These are phyloP conservation scores for Geum urbanum DNA, from an alignment of 306 rosid genomes.

Conservation along the genomic window DNA sequence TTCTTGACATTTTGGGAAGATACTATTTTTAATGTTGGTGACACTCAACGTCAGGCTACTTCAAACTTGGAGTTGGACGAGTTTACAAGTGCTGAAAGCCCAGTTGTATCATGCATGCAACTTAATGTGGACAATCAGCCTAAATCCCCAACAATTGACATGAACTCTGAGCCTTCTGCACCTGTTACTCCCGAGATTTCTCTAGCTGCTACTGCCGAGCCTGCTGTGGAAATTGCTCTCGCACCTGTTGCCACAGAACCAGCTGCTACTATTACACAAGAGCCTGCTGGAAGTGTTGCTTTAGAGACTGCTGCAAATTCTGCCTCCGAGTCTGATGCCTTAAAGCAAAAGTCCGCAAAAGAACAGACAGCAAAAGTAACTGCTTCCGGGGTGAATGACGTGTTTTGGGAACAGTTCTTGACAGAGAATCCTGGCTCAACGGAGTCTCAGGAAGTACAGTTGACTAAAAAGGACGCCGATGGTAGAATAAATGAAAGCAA, in stretches of 20 bases:
- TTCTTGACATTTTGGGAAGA: constrained; percentile 61
- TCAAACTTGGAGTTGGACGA: constrained; percentile 54
- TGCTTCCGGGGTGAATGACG: constrained; percentile 49
- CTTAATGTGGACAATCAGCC: constrained; percentile 39
- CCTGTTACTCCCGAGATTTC: constrained; percentile 26
- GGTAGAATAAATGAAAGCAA: constrained; percentile 46
- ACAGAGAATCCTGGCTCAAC: constrained; percentile 75
- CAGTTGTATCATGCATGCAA: constrained; percentile 41
- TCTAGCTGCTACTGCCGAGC: not conserved
- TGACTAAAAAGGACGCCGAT: constrained; percentile 53
- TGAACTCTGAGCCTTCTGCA: constrained; percentile 54
- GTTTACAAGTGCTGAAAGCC: constrained; percentile 43
- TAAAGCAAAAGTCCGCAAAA: constrained; percentile 33
- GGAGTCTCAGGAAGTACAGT: constrained; percentile 58
- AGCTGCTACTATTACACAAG: constrained; percentile 25
- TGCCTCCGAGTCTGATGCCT: constrained; percentile 12
- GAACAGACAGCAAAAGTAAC: constrained; percentile 34
- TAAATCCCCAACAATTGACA: constrained; percentile 52
- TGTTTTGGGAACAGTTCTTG: constrained; percentile 83
- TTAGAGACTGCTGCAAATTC: not conserved
- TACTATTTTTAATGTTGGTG: constrained; percentile 32
- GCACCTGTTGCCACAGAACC: constrained; percentile 33
- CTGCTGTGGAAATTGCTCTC: constrained; percentile 13
- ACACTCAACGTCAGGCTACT: constrained; percentile 21
- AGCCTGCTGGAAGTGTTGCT: constrained; percentile 10